Conservation (phyloP, 2,329 filamentous ascomycete species). For the Pseudocercospora vitis region DNA sequence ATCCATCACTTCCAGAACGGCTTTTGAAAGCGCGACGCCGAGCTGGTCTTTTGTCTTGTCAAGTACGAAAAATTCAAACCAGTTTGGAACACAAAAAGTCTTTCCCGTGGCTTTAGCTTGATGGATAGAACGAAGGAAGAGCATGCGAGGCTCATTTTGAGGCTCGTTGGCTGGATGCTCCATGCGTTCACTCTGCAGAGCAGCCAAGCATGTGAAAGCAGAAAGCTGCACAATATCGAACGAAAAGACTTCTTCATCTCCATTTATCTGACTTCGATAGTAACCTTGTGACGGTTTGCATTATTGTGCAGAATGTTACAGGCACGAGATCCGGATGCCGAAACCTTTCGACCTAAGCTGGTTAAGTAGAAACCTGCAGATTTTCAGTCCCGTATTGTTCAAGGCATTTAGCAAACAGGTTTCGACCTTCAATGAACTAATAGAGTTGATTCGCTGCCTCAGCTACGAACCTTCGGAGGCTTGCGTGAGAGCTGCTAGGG, state of each 20-base stretch:
- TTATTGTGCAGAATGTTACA: background rate
- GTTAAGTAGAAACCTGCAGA: background rate
- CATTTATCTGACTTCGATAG: background rate
- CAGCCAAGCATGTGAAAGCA: background rate
- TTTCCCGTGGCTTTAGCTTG: slow-evolving; percentile 2
- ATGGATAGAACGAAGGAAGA: slow-evolving; percentile 2
- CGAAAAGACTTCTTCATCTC: background rate
- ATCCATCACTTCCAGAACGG: background rate
- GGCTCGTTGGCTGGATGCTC: slow-evolving; percentile 5
- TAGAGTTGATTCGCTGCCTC: background rate
- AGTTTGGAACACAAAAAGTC: slow-evolving; percentile 1
- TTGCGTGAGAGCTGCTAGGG: background rate
- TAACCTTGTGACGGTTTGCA: background rate
- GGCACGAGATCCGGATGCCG: background rate
- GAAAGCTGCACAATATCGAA: background rate
- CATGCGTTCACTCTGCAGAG: background rate
- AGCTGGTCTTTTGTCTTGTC: slow-evolving; percentile 3
- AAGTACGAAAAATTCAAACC: slow-evolving; percentile 1
- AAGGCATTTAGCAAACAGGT: background rate
- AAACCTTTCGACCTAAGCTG: background rate
- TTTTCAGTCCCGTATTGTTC: background rate
- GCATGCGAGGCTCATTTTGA: slow-evolving; percentile 7
- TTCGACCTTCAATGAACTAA: background rate
- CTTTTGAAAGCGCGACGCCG: background rate
- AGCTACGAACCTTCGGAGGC: background rate